phyloP scores from a whole-genome alignment of 1,139 yeast species.

The Protomyces gravidus region DNA sequence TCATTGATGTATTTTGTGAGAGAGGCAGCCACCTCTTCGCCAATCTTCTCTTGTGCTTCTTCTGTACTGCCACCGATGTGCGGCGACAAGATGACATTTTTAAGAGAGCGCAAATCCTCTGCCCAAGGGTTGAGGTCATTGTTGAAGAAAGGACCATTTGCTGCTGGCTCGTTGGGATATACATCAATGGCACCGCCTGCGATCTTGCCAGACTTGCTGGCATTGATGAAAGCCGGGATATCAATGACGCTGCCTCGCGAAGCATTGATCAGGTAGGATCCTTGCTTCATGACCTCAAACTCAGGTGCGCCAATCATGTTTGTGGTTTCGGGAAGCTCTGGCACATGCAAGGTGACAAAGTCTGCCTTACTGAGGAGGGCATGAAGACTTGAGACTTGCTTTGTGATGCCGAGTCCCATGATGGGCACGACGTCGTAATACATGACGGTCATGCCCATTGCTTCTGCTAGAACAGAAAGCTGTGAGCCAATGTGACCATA shows the following conservation, averaged over 20 bases:
- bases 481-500: constrained; percentile 99
- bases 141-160: constrained; percentile 81
- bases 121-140: constrained; percentile 76
- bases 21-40: constrained; percentile 86
- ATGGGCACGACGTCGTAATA: constrained; percentile 89
- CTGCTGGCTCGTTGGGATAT: constrained; percentile 95
- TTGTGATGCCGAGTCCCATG: constrained; percentile 96
- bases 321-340: constrained; percentile 88
- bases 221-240: constrained; percentile 85
- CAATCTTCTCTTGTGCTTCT: constrained; percentile 97
- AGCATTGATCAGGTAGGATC: constrained; percentile 89
- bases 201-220: constrained; percentile 85
- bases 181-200: constrained; percentile 99
- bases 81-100: constrained; percentile 90
- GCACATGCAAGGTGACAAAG: constrained; percentile 90
- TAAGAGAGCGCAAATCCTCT: constrained; percentile 70
- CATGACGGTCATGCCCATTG: constrained; percentile 95
- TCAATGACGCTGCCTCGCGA: constrained; percentile 98
- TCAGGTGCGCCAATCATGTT: constrained; percentile 86
- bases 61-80: constrained; percentile 99
- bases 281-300: constrained; percentile 93
- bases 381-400: constrained; percentile 79
- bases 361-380: constrained; percentile 79
- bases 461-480: constrained; percentile 91
- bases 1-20: constrained; percentile 89